Base-by-base conservation (phyloP, 2,329 filamentous ascomycete species). In the Claviceps quebecensis region DNA sequence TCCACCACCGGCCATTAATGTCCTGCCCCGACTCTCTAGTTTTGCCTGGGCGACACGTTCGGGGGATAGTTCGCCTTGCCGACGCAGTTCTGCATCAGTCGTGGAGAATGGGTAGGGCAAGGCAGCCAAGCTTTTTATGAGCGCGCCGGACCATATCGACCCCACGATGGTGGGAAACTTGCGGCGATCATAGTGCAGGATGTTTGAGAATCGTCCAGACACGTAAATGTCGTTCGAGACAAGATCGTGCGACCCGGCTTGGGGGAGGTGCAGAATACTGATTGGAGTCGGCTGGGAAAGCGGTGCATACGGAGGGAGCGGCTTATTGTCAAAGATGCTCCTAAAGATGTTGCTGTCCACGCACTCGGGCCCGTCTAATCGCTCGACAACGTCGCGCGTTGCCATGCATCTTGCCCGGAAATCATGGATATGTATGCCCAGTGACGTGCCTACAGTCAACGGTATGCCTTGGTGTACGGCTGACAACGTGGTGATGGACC, bases 141-240 rank as follows among this genome's bases (percentile, higher is more conserved):
- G 75, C 0, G 86, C 87, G 2, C 90, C 90, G 0, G 88, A 95
- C 66, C 95, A 82, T 9, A 95, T 82, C 0, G 87, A 87, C 5
- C 81, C 83, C 54, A 81, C 77, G 7, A 95, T 76, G 16, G 78
- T 78, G 0, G 88, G 87, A 60, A 96, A 94, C 65, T 80, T 87
- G 45, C 91, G 83, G 3, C 89, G 80, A 62, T 96, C 89, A 67
- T 95, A 97, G 62, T 88, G 84, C 3, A 96, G 72, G 52, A 96
- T 87, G 59, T 82, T 90, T 4, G 89, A 86, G 63, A 96, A 96
- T 16, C 91, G 80, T 0, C 91, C 91, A 4, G 85, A 87, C 38
- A 96, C 81, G 69, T 90, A 91, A 41, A 97, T 93, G 34, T 93
- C 85, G 53, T 84, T 77, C 48, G 87, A 85, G 17, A 81, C 72